Base-by-base conservation (phyloP, 1,139 yeast genomes). In the Yamadazyma jaroonii region DNA sequence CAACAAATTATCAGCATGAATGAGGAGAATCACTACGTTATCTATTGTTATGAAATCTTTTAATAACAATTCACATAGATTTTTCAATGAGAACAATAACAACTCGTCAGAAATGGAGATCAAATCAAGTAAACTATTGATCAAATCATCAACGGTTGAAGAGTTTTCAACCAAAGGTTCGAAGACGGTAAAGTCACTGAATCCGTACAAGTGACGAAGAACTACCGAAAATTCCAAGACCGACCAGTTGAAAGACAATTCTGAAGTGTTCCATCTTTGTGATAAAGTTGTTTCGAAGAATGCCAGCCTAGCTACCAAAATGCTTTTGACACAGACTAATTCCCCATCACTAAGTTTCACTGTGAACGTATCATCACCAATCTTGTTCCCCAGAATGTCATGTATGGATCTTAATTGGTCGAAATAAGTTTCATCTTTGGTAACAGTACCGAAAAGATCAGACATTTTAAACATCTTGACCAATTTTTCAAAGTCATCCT, bases 41-140 rank as follows among this genome's bases (percentile, higher is more conserved):
- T 83, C 85, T 11, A 78, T 63, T 9, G 61, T 64, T 9, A 87
- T 74, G 43, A 80, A 74, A 40, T 78, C 83, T 34, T 77, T 67
- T 7, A 88, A 54, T n/a, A 74, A 72, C 21, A 77, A 57, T 51
- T 89, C 88, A 38, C 89, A 75, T 23, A 77, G 57, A 32, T 76
- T 74, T 43, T 81, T 79, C 34, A 88, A 62, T 15, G 76, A 79
- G 32, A 74, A 71, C 29, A 88, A 54, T 43, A 85, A 56, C 11
- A 88, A 56, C 46, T 81, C 83, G 49, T 87, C 92, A 2, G 88
- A 64, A 4, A 80, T 59, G 36, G 76, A 80, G 42, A 85, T 65
- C 32, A 86, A 56, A 11, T 81, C 85, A 23, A 88, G 59, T 3
- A 81, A 60, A 25, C 69, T 59, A 39, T 77, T 76, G 7, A 85